phyloP scores from a whole-genome alignment of 164 flowering plant species.

The Aristolochia fimbriata region DNA sequence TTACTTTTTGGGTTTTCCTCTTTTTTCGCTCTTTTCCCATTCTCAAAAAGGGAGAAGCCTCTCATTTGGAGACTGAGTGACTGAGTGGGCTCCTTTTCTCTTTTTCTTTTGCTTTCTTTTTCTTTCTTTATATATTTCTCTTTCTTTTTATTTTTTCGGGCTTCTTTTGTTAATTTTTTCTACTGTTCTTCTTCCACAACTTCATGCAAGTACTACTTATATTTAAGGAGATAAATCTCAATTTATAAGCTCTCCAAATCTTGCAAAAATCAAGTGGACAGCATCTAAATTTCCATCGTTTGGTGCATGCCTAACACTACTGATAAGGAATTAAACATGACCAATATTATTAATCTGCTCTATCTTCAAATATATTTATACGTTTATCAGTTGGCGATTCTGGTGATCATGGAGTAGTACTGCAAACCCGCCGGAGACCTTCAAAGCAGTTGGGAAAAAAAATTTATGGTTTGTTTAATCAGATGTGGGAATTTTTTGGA shows the following conservation, averaged over 20 bases:
- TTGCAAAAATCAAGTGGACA: too few relatives aligned
- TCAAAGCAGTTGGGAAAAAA: slow-evolving; percentile 1
- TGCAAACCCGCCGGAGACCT: neutral
- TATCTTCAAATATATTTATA: too few relatives aligned
- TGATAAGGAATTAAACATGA: too few relatives aligned
- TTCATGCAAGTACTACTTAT: too few relatives aligned
- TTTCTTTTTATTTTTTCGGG: neutral
- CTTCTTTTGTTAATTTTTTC: neutral
- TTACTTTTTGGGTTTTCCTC: slow-evolving; percentile 20
- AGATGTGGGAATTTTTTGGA: slow-evolving; percentile 21
- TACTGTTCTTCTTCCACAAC: neutral
- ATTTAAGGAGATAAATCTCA: too few relatives aligned
- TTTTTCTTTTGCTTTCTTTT: slow-evolving; percentile 1
- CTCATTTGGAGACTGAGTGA: slow-evolving; percentile 10
- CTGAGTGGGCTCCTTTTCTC: slow-evolving; percentile 9
- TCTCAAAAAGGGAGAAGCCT: slow-evolving; percentile 28
- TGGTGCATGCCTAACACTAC: too few relatives aligned
- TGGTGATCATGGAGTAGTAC: neutral
- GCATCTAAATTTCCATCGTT: too few relatives aligned
- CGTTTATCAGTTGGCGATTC: neutral
- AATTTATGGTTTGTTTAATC: slow-evolving; percentile 11
- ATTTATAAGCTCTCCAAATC: too few relatives aligned
- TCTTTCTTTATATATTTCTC: too few relatives aligned
- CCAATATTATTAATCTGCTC: too few relatives aligned
- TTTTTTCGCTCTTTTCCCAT: slow-evolving; percentile 12